Conservation (phyloP, 129 eudicot genomes). For the Silybum marianum region DNA sequence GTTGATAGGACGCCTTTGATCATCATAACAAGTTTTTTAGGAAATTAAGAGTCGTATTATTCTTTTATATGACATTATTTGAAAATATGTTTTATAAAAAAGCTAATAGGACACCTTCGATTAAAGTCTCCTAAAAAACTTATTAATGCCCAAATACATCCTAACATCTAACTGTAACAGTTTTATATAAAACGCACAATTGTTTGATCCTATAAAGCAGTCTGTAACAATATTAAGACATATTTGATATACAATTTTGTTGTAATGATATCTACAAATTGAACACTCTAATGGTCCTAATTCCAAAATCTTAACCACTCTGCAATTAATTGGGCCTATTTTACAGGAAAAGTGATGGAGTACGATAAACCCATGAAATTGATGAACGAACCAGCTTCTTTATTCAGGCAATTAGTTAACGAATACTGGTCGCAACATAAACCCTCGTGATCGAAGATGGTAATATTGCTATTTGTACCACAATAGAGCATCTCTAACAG, state of each 20-base stretch:
- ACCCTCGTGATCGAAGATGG: slow-evolving; percentile 10
- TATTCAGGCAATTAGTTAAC: slow-evolving; percentile 48
- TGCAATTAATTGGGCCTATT: too few relatives aligned
- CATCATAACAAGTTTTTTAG: background rate
- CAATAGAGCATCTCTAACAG: too few relatives aligned
- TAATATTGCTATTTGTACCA: slow-evolving; percentile 7
- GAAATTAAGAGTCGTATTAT: background rate
- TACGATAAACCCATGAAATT: slow-evolving; percentile 50
- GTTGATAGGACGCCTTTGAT: background rate
- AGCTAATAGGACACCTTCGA: background rate
- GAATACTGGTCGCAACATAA: slow-evolving; percentile 51
- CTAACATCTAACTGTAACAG: background rate
- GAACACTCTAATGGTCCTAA: background rate
- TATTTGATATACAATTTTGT: too few relatives aligned
- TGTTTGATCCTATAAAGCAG: too few relatives aligned
- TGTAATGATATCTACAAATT: background rate
- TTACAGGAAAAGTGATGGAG: slow-evolving; percentile 49
- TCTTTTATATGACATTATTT: background rate
- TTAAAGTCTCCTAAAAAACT: background rate
- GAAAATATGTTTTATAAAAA: background rate
- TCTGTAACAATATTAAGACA: too few relatives aligned
- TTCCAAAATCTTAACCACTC: background rate
- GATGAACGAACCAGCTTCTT: slow-evolving; percentile 37
- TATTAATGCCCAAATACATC: background rate
- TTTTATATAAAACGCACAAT: too few relatives aligned